phyloP scores from a whole-genome alignment of 139 green algal genomes.

The Tetraselmis chui region DNA sequence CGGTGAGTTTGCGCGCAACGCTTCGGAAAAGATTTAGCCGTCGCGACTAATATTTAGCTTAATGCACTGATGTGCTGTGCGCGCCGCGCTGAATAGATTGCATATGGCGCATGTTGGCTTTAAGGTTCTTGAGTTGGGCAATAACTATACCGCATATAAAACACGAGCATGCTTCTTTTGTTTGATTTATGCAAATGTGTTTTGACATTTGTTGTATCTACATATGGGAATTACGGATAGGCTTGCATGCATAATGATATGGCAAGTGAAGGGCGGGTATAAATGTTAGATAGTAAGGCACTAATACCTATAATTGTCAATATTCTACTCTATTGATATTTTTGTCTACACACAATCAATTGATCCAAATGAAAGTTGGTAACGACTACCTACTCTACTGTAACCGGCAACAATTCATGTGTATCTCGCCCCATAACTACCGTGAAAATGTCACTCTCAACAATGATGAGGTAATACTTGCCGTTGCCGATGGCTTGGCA shows the following conservation, averaged over 20 bases:
- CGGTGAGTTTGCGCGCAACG: not conserved
- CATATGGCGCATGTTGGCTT: too few species aligned
- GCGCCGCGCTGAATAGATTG: too few species aligned
- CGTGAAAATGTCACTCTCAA: not conserved
- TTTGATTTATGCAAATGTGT: too few species aligned
- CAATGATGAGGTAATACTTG: not conserved
- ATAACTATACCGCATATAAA: too few species aligned
- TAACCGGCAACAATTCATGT: not conserved
- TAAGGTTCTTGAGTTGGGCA: too few species aligned
- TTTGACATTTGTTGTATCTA: too few species aligned
- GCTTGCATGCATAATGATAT: too few species aligned
- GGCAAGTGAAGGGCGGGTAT: too few species aligned
- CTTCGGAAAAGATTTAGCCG: not conserved
- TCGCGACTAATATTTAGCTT: not conserved
- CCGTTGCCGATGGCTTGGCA: not conserved
- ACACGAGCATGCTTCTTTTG: too few species aligned
- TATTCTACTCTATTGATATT: not conserved
- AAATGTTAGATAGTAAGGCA: not conserved
- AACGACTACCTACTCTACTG: not conserved
- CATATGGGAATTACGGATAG: too few species aligned
- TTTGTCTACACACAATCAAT: not conserved
- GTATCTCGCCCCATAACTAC: not conserved
- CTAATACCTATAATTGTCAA: too few species aligned
- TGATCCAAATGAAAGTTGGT: not conserved
- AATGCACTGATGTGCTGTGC: not conserved